Base-by-base conservation (phyloP, 208 protist species). In the Wallacemonas rigidus region DNA sequence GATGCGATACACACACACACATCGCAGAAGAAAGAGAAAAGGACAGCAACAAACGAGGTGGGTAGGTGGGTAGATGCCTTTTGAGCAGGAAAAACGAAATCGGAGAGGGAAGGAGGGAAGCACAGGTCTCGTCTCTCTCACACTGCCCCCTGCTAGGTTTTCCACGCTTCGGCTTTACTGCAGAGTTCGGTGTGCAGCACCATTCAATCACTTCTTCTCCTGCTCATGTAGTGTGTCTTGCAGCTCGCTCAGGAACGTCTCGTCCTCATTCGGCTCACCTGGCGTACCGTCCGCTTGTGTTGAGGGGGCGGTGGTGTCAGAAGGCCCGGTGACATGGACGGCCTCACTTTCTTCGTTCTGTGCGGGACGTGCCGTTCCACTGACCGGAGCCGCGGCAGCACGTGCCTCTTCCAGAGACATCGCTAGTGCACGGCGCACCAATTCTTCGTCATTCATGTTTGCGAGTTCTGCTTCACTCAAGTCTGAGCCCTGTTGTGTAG, bases 361-460 rank as follows among this genome's bases (percentile, higher is more conserved):
- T 12, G 58, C 35, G 8, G 61, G 61, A 7, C 38, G 36, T 6
- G 57, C 5, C 26, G 68, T 55, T 12, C 43, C 2, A 15, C n/a
- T 14, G 6, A 51, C 17, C 7, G 2, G 50, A 2, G 48, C 11
- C 0, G 55, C 26, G 11, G 35, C 64, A 45, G 67, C 72, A 54
- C 61, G 9, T 17, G 75, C 67, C 51, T 93, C 92, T 71, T 94
- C 74, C 70, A 96, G 48, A 2, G 92, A 97, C 74, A 98, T 82
- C 15, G 74, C 81, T 9, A 98, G 73, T 3, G 94, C 94, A 1
- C 79, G 74, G 0, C 78, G 85, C n/a, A 98, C 64, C 82, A 93
- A 79, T 54, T 96, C 88, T 72, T 98, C 94, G 67, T 98, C 94
- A 1, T 73, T 85, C 81, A 95, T 90, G 58, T 89, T 84, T 3